Evolutionary conservation across 768 basidiomycete species (phyloP).

Genomic region (Collybia sordida): DNA sequence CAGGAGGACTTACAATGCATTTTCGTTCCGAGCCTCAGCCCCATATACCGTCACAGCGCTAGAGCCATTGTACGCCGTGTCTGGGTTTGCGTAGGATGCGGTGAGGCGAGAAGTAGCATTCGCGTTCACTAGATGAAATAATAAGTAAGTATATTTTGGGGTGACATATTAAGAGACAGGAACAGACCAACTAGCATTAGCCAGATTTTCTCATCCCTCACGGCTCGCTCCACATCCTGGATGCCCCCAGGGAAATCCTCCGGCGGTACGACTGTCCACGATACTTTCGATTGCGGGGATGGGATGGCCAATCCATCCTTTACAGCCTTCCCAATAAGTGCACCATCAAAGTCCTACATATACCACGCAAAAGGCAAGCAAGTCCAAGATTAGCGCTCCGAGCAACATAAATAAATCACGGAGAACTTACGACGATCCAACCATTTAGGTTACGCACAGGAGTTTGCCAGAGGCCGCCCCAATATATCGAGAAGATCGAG

Average conservation of each 20-base stretch:
- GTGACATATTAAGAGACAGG: background rate
- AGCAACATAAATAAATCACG: background rate
- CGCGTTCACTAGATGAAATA: conserved; percentile 33
- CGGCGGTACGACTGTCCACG: conserved; percentile 40
- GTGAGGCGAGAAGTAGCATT: conserved; percentile 36
- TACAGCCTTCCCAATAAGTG: conserved; percentile 43
- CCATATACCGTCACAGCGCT: conserved; percentile 48
- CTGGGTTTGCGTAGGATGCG: conserved; percentile 32
- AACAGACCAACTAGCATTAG: conserved; percentile 42
- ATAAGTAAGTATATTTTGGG: background rate
- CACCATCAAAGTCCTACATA: conserved; percentile 56
- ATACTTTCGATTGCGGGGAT: conserved; percentile 30
- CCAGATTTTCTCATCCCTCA: conserved; percentile 54
- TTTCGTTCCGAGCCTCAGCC: conserved; percentile 58
- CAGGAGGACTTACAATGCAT: conserved; percentile 47
- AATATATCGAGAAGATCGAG: conserved; percentile 20
- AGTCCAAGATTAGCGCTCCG: background rate
- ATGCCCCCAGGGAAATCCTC: conserved; percentile 41
- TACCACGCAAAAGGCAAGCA: background rate
- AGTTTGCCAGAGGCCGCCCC: conserved; percentile 21
- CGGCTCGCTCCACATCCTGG: conserved; percentile 36
- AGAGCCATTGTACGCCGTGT: conserved; percentile 46
- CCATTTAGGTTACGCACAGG: conserved; percentile 17
- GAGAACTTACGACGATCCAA: conserved; percentile 19
- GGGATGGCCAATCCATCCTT: conserved; percentile 28